These are phyloP conservation scores for Ustilago tritici DNA, from an alignment of 1,284 basidiomycete species.

Conservation along the genomic window DNA sequence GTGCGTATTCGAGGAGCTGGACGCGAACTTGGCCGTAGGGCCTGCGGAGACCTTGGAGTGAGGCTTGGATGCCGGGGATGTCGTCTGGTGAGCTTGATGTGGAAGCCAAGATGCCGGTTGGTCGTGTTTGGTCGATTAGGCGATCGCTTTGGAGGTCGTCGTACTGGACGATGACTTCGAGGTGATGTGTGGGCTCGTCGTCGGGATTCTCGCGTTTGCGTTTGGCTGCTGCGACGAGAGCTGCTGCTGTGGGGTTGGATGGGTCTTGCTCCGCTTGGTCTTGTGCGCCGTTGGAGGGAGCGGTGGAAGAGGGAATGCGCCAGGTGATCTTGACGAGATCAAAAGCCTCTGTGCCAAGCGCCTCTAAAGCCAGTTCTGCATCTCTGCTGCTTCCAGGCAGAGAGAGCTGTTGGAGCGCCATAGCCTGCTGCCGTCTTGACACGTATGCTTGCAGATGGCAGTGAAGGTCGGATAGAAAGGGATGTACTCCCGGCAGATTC, in stretches of 20 bases:
- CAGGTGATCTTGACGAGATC: slow-evolving; percentile 50
- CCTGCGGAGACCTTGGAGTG: slow-evolving; percentile 22
- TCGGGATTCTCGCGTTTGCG: slow-evolving; percentile 27
- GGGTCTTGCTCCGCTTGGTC: slow-evolving; percentile 10
- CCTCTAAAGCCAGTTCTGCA: slow-evolving; percentile 18
- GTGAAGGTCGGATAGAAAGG: slow-evolving; percentile 50
- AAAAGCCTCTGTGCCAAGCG: slow-evolving; percentile 46
- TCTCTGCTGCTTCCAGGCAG: slow-evolving; percentile 15
- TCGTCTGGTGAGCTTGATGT: slow-evolving; percentile 5
- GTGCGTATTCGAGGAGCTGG: slow-evolving; percentile 41
- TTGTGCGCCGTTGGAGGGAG: not conserved
- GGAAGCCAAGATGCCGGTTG: slow-evolving; percentile 16
- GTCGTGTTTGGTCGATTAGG: slow-evolving; percentile 38
- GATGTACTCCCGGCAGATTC: slow-evolving; percentile 42
- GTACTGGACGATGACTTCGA: slow-evolving; percentile 43
- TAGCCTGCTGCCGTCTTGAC: slow-evolving; percentile 47
- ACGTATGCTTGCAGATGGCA: slow-evolving; percentile 54
- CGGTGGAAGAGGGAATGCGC: slow-evolving; percentile 31
- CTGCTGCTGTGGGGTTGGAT: slow-evolving; percentile 20
- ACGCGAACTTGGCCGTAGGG: slow-evolving; percentile 35
- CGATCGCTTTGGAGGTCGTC: slow-evolving; percentile 49
- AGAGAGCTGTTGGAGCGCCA: slow-evolving; percentile 32
- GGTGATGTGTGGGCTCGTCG: slow-evolving; percentile 25
- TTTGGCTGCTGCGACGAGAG: slow-evolving; percentile 20
- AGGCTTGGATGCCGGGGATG: not conserved